Percentiles rank a stretch among this genome's conserved stretches.
These are phyloP conservation scores for Candida xiaguanensis DNA, from an alignment of 805 yeast species.

Conservation along the genomic window DNA sequence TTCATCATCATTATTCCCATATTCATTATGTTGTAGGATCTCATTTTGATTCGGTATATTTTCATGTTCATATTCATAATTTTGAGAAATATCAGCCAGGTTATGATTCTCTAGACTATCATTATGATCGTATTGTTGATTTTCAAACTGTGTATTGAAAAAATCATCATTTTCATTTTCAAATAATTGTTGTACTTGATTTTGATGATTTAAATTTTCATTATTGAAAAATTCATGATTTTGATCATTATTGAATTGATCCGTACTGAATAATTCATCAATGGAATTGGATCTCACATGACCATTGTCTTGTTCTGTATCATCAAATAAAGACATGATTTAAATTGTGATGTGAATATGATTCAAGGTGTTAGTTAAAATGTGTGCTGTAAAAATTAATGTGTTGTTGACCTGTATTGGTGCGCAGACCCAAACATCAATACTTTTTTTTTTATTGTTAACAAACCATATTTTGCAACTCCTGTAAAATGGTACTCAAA, in stretches of 20 bases:
- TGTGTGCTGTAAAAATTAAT: conserved; percentile 1
- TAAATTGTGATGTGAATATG: not conserved
- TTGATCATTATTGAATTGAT: not conserved
- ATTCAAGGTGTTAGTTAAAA: not conserved
- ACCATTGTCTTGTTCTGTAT: not conserved
- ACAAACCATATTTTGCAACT: no score
- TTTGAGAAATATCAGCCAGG: not conserved
- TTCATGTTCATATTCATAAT: not conserved
- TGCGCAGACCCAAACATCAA: no score
- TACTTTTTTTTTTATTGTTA: no score
- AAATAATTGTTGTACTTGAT: not conserved
- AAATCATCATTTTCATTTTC: not conserved
- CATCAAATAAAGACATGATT: not conserved
- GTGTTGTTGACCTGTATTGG: no score
- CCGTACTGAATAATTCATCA: conserved; percentile 1
- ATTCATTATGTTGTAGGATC: not conserved
- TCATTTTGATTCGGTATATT: not conserved
- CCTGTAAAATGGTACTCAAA: no score
- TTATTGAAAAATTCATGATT: conserved; percentile 1
- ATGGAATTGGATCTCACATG: not conserved
- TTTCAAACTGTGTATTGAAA: not conserved
- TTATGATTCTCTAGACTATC: not conserved
- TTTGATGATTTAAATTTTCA: not conserved
- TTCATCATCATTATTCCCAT: not conserved
- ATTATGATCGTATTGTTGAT: not conserved